Base-by-base conservation (phyloP, 73 alveolate genomes). In the Symbiodinium natans region DNA sequence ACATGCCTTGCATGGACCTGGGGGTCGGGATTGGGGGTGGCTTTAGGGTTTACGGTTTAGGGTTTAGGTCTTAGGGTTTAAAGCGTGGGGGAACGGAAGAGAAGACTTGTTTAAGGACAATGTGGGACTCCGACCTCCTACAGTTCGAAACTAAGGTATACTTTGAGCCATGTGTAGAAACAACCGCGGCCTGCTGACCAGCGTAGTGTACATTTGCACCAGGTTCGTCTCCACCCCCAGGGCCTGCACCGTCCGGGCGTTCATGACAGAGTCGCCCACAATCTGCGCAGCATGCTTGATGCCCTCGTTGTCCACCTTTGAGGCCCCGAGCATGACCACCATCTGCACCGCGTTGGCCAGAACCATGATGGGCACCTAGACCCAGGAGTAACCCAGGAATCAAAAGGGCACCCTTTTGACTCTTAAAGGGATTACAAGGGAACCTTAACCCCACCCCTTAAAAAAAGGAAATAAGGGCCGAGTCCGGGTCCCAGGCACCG, bases 191-290 rank as follows among this genome's bases (percentile, higher is more conserved):
- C n/a, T n/a, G 52, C 80, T 82, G 54, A 92, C 90, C 98, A 82
- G 43, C 15, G 90, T 8, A 8, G 77, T 74, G 38, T 92, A 92
- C 98, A 92, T 73, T n/a, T 54, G 31, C 41, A 92, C 90, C 54
- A 92, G 52, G 77, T 48, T 41, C 23, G 41, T 31, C 82, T 92
- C 98, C 40, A 73, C 82, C 2, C 82, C 82, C 52, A 75, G 40
- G 31, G 98, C 98, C 29, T 92, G 98, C 21, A 74, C 90, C 46
- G 98, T 92, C 41, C 98, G 90, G 1, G 98, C 98, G 40, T 92
- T 92, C 98, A 75, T 74, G 36, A 77, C 87, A 39, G 92, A 41
- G 80, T 92, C 98, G 41, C 83, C 46, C 46, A 92, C 90, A 38
- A 92, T 48, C 71, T 92, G 98, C 59, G 46, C 83, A 33, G 98